Evolutionary conservation across 2,329 filamentous ascomycete species (phyloP), one percentile per base, ranked within the genome.

Genomic region (Paraphoma sp.): DNA sequence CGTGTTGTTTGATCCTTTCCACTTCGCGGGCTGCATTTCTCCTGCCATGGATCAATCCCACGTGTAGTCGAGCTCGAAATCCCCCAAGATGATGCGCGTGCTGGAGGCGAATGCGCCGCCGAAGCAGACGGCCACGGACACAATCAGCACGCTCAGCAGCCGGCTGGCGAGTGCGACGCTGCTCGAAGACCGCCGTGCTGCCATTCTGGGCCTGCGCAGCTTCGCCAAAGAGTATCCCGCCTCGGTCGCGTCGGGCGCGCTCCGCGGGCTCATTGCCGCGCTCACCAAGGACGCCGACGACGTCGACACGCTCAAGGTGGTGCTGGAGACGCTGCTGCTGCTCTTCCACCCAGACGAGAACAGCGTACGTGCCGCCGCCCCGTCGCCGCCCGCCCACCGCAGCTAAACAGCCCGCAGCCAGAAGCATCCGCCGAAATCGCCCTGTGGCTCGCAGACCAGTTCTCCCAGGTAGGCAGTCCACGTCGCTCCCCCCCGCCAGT

Each of bases 221-320:
- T 98, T 99, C 76, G 92, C 95, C 42, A 98, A 98, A 78, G 89
- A 96, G 59, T 98, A 94, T 69, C 96, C 95, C 38, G 96, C 96
- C 12, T 96, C 93, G 7, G 95, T 99, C 36, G 92, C 96, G 1
- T 97, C 93, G 4, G 93, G 93, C 40, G 92, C 93, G n/a, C 81
- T 99, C 46, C 86, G 94, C 60, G 92, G 91, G 54, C 83, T 99
- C 54, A 98, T 99, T 64, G 87, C 86, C 11, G 92, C 91, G 68
- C 80, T 99, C 51, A 87, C 87, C 64, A 93, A 92, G 73, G 95
- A 99, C 84, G 87, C 87, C 57, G 92, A 96, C 74, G 95, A 99
- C 83, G 90, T 97, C 55, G 95, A 99, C 76, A 99, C 96, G 5
- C 90, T 96, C 74, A 96, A 97, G 79, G 87, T 96, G 54, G 91